Evolutionary conservation across 148 eudicot species (phyloP).

Genomic region (Rhododendron molle): DNA sequence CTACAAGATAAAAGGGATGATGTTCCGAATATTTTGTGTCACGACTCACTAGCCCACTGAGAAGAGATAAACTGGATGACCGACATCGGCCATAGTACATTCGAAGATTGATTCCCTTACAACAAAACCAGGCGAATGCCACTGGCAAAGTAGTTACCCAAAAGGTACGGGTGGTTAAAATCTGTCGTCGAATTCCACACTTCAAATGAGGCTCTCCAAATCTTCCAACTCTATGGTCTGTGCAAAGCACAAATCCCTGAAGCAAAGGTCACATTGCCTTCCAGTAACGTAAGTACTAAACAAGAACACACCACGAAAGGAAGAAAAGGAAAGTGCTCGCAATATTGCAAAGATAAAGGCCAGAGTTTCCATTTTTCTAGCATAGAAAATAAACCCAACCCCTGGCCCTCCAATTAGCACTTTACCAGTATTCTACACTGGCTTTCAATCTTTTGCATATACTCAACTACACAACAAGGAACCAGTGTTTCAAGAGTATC

Average conservation of each 20-base stretch:
- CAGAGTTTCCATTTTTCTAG: neutral
- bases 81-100: neutral
- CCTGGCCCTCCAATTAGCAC: too few species aligned
- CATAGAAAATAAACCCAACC: neutral
- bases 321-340: neutral
- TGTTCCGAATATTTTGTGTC: neutral
- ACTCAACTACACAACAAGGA: too few species aligned
- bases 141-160: neutral
- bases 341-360: neutral
- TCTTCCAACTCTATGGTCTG: neutral
- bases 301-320: neutral
- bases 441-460: neutral
- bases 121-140: neutral
- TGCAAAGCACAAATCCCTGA: neutral
- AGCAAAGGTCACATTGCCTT: neutral
- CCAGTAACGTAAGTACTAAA: neutral
- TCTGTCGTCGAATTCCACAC: neutral
- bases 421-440: neutral
- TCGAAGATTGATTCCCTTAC: neutral
- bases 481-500: neutral
- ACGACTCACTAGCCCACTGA: neutral
- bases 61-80: neutral
- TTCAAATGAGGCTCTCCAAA: neutral
- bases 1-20: neutral
- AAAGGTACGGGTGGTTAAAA: neutral